Evolutionary conservation across 495 filamentous ascomycete genomes (phyloP).

Genomic region (Aspergillus homomorphus): DNA sequence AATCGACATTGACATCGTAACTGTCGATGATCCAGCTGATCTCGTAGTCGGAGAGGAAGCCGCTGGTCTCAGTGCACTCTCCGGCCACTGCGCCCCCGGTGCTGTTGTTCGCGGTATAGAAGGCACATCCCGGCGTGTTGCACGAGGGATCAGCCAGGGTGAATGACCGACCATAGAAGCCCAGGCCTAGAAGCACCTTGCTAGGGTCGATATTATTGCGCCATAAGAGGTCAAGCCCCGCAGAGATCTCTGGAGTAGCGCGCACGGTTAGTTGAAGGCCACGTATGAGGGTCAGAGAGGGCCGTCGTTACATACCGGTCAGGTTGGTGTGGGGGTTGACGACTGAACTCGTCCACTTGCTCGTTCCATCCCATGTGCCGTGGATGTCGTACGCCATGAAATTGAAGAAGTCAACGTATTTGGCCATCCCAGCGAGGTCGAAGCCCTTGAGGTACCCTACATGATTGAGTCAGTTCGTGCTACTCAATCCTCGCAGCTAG

Average conservation of each 20-base stretch:
- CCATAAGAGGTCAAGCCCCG: slow-evolving; percentile 33
- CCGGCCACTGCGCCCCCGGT: slow-evolving; percentile 18
- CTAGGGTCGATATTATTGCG: slow-evolving; percentile 27
- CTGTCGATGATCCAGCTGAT: slow-evolving; percentile 20
- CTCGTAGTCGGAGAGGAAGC: slow-evolving; percentile 23
- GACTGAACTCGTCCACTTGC: slow-evolving; percentile 19
- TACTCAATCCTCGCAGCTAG: too few species aligned
- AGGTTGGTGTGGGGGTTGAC: slow-evolving; percentile 36
- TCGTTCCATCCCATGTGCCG: slow-evolving; percentile 32
- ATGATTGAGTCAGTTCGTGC: too few species aligned
- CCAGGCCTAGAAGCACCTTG: slow-evolving; percentile 37
- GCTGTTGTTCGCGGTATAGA: too few species aligned
- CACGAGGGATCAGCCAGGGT: slow-evolving; percentile 34
- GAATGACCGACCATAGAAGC: slow-evolving; percentile 37
- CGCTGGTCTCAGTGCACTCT: slow-evolving; percentile 27
- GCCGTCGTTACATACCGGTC: too few species aligned
- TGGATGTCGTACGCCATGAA: slow-evolving; percentile 51
- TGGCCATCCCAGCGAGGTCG: slow-evolving; percentile 37
- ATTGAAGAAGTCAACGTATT: slow-evolving; percentile 46
- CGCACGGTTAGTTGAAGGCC: slow-evolving; percentile 25
- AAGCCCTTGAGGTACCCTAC: slow-evolving; percentile 47
- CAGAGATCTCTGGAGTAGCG: slow-evolving; percentile 35
- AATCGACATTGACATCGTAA: slow-evolving; percentile 5
- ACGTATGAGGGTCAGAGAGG: slow-evolving; percentile 3
- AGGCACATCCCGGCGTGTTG: neutral